These are phyloP conservation scores for Phytophthora cajani DNA, from an alignment of 352 stramenopile species.

Conservation along the genomic window DNA sequence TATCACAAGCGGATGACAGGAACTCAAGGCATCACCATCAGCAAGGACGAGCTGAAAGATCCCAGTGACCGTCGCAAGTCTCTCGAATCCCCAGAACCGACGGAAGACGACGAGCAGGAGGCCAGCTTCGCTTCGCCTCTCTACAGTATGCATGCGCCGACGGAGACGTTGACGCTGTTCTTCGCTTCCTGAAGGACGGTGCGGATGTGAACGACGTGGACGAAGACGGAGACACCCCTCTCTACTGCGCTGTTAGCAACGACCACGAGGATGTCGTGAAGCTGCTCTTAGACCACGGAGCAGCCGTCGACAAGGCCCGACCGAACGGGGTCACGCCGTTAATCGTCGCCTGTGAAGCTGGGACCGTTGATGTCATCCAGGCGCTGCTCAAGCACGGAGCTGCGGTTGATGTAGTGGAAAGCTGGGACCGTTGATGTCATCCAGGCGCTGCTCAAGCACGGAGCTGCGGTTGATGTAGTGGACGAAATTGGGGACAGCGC, in stretches of 20 bases:
- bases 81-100: neutral
- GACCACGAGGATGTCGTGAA: neutral
- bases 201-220: constrained; percentile 2
- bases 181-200: neutral
- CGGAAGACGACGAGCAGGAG: neutral
- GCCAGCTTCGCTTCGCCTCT: neutral
- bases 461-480: constrained; percentile 5
- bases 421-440: neutral
- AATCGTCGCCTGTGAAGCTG: neutral
- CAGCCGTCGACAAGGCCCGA: neutral
- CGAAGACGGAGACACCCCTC: neutral
- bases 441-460: neutral
- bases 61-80: neutral
- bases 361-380: neutral
- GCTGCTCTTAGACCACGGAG: neutral
- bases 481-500: constrained; percentile 9
- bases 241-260: neutral
- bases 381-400: constrained; percentile 1
- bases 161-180: neutral
- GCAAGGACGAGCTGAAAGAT: neutral
- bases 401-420: no score
- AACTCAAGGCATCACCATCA: neutral
- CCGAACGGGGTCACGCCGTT: neutral
- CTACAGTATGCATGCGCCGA: neutral
- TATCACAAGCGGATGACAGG: neutral